Percentiles rank a stretch among this genome's conserved stretches.
Evolutionary conservation across 73 alveolate genomes (phyloP).

Genomic region (Uronychia setigera): DNA sequence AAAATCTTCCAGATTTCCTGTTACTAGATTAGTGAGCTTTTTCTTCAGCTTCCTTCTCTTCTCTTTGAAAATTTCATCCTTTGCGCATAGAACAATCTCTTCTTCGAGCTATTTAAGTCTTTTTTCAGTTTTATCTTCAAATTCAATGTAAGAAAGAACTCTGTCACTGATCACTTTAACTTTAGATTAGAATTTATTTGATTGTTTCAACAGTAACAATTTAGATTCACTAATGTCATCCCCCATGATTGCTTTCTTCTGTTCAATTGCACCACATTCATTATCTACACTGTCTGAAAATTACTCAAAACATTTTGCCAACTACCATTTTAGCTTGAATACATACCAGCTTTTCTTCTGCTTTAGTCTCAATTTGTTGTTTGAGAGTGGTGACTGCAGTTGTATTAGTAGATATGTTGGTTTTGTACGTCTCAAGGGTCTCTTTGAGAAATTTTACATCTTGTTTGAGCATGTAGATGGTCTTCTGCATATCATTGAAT

Average conservation of each 20-base stretch:
- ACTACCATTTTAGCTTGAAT: neutral
- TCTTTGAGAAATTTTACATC: neutral
- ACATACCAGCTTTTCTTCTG: neutral
- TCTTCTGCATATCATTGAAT: neutral
- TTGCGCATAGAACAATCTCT: neutral
- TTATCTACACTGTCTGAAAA: constrained; percentile 32
- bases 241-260: neutral
- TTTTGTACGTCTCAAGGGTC: neutral
- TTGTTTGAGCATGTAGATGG: neutral
- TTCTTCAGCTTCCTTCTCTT: neutral
- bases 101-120: neutral
- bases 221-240: neutral
- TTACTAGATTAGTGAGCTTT: neutral
- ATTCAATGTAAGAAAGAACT: no score
- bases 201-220: neutral
- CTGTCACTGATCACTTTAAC: constrained; percentile 36
- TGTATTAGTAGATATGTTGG: neutral
- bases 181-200: constrained; percentile 34
- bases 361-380: neutral
- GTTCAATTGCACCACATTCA: constrained; percentile 45
- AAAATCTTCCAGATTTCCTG: neutral
- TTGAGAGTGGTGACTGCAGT: neutral
- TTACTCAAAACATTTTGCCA: constrained; percentile 15
- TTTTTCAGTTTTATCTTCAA: neutral
- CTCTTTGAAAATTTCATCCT: neutral